Base-by-base conservation (phyloP, 2,329 filamentous ascomycete species). In the Scedosporium aurantiacum region DNA sequence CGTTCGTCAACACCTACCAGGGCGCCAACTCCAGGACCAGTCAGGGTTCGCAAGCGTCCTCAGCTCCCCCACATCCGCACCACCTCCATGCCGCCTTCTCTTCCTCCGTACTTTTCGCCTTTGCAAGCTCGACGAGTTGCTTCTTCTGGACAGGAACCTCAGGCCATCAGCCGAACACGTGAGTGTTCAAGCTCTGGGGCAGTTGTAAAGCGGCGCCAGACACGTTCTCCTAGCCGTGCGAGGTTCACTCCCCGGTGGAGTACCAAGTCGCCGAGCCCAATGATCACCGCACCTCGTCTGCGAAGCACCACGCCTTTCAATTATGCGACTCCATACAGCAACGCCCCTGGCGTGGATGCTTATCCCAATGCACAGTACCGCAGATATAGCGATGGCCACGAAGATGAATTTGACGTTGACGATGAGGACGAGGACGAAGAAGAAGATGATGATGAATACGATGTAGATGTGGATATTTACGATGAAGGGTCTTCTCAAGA, bases 251-350 rank as follows among this genome's bases (percentile, higher is more conserved):
- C 83, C 0, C 77, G 82, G 27, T 81, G 78, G 75, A 85, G 79
- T 62, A 74, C 73, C 32, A 63, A 61, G n/a, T 82, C 73, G 61
- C 78, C 73, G 57, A 82, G 73, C 67, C 75, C 77, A 4, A 69
- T 5, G 73, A 76, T 54, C 14, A 41, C 37, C 32, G 52, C 16
- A 18, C 43, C 18, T n/a, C 50, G 58, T 28, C 67, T 70, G 60
- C 72, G 78, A 37, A 71, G 71, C 14, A 77, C 76, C 12, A 84
- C 81, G 0, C 87, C 86, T 0, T 85, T 85, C 65, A 85, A 84
- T n/a, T 91, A 91, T 67, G 87, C 87, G 2, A 92, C 89, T 0
- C 89, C 89, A 0, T 79, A 87, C 68, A 91, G 87, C 67, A 86
- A 85, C 63, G 82, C 78, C 3, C 78, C 82, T 0, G 70, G 73